Evolutionary conservation across 495 filamentous ascomycete genomes (phyloP).

Genomic region (Penicillium herquei): DNA sequence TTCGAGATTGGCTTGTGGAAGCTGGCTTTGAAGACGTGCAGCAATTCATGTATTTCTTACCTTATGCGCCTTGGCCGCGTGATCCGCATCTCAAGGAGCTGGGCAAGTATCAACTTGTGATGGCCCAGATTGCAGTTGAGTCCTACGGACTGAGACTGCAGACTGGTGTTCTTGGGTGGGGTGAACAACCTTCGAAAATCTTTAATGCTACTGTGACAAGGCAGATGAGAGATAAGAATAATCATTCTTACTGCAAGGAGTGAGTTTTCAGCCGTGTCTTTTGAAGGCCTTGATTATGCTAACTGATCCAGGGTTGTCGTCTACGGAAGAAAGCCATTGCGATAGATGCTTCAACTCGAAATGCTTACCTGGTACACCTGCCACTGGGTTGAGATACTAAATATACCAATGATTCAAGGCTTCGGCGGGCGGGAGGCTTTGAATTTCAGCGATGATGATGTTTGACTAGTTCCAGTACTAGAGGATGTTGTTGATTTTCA

Average conservation of each 20-base stretch:
- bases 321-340: slow-evolving; percentile 1
- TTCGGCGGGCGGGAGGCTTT: too few relatives aligned
- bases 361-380: too few relatives aligned
- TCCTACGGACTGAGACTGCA: slow-evolving; percentile 54
- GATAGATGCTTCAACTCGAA: too few relatives aligned
- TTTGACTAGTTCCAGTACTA: too few relatives aligned
- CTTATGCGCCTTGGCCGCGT: slow-evolving; percentile 64
- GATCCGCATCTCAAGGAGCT: slow-evolving; percentile 64
- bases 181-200: slow-evolving; percentile 16
- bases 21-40: slow-evolving; percentile 60
- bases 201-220: slow-evolving; percentile 21
- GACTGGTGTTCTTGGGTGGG: slow-evolving; percentile 52
- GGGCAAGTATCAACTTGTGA: slow-evolving; percentile 57
- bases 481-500: too few relatives aligned
- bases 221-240: slow-evolving; percentile 25
- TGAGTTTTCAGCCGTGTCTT: not conserved
- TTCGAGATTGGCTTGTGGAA: slow-evolving; percentile 30
- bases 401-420: too few relatives aligned
- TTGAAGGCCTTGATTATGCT: not conserved
- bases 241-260: slow-evolving; percentile 28
- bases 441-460: too few relatives aligned
- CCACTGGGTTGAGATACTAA: too few relatives aligned
- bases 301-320: not conserved
- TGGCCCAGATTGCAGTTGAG: slow-evolving; percentile 58
- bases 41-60: slow-evolving; percentile 56